A percentile compares a stretch with the other conserved stretches of the same genome.
phyloP scores from a whole-genome alignment of 2,329 filamentous ascomycete genomes.

The Aspergillus uvarum region DNA sequence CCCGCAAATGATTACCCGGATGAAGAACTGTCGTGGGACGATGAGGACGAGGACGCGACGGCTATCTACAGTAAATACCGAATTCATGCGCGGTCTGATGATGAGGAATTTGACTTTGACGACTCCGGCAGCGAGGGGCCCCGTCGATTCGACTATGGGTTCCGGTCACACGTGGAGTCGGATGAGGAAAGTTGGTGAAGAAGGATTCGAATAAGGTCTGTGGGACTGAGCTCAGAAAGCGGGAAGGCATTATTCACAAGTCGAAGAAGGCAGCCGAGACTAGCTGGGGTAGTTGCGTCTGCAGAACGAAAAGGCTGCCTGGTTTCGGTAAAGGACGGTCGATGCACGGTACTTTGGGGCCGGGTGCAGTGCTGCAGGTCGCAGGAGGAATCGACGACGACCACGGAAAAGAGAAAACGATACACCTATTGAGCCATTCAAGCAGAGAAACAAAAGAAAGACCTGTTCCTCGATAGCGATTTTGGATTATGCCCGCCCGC shows the following conservation, averaged over 20 bases:
- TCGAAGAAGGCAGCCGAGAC: constrained; percentile 3
- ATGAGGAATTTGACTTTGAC: constrained; percentile 46
- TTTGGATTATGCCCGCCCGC: too few species aligned
- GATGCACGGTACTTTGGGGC: background rate
- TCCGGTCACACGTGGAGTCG: constrained; percentile 29
- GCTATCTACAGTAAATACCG: constrained; percentile 44
- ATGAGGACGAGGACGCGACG: constrained; percentile 44
- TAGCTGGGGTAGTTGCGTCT: constrained; percentile 11
- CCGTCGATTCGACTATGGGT: constrained; percentile 23
- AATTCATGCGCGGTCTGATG: constrained; percentile 41
- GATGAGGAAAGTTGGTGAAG: constrained; percentile 26
- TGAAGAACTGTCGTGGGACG: constrained; percentile 50
- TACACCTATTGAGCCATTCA: background rate
- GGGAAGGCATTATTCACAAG: background rate
- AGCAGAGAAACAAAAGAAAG: background rate
- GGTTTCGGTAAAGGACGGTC: background rate
- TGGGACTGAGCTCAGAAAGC: constrained; percentile 1
- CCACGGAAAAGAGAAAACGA: background rate
- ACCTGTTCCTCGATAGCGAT: background rate
- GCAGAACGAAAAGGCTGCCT: constrained; percentile 4
- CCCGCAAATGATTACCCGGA: constrained; percentile 54
- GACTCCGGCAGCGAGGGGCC: constrained; percentile 34
- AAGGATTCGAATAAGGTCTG: constrained; percentile 3
- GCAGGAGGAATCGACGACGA: background rate
- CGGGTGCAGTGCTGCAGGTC: background rate